Percentiles rank a stretch among this genome's conserved stretches.
These are phyloP conservation scores for Polytrichum formosum DNA, from an alignment of 225 moss, liverwort and hornwort species.

Conservation along the genomic window DNA sequence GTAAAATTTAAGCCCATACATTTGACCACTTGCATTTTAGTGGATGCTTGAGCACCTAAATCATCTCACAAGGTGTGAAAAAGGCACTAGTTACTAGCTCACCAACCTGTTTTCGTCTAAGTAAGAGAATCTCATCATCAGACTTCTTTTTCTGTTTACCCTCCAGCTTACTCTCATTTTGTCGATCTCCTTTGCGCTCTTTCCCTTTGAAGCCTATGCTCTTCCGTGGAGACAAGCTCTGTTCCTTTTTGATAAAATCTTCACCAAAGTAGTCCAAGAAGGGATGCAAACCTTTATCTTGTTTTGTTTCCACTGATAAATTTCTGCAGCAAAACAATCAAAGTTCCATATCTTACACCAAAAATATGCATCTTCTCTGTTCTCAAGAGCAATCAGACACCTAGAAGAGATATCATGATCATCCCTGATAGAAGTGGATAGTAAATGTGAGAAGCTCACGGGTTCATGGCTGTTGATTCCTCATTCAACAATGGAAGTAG, in stretches of 20 bases:
- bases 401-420: no score
- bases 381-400: no score
- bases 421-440: background rate
- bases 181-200: constrained; percentile 18
- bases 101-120: constrained; percentile 44
- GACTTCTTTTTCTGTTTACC: constrained; percentile 28
- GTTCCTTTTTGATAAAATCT: constrained; percentile 29
- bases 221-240: constrained; percentile 23
- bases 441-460: constrained; percentile 23
- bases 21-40: no score
- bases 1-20: no score
- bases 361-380: no score
- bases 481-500: constrained; percentile 71
- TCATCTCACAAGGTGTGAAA: no score
- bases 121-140: constrained; percentile 39
- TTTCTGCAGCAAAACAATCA: constrained; percentile 24
- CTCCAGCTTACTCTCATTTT: constrained; percentile 17
- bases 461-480: constrained; percentile 67
- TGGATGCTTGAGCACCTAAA: no score
- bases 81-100: background rate
- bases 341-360: no score
- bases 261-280: constrained; percentile 47
- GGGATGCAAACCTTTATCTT: constrained; percentile 26
- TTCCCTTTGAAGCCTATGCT: constrained; percentile 41
- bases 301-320: constrained; percentile 30